Evolutionary conservation across 495 filamentous ascomycete genomes (phyloP), one percentile per base, ranked within the genome.

Genomic region (Aspergillus indologenus): DNA sequence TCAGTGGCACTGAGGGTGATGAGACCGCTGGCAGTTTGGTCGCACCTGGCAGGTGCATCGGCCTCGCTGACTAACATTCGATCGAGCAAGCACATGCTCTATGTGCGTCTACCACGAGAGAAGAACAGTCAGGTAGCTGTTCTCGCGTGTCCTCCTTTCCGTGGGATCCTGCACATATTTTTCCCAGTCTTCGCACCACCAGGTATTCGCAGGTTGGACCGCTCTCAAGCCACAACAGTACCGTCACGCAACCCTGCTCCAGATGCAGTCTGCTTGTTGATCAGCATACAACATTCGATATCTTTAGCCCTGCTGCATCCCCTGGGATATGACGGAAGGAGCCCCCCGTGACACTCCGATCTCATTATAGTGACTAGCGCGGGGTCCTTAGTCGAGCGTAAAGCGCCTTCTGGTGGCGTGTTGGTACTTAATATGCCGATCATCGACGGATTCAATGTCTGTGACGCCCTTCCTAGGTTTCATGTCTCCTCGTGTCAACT

Each of bases 1-100:
- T 44, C 85, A 87, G 57, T 88, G 86, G 85, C 83, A 86, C 61
- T 86, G 79, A 75, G 48, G 20, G 47, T 22, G 54, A 42, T 34
- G 43, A 46, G 40, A 5, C 18, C 51, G 19, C 8, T 12, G 19
- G 40, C 46, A 18, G 53, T 51, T 59, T 50, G 54, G 53, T 47
- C 21, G 56, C 58, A 59, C 58, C 52, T 24, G 22, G 31, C 48
- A 45, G 60, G 43, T 63, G 56, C 67, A 61, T 56, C 50, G 56
- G 46, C 53, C 40, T 63, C 42, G 50, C 59, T 45, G 45, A 56
- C 58, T 40, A 64, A 54, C 48, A 34, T 23, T 51, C 31, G 58
- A 50, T 53, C 55, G 53, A 45, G 53, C 58, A 61, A 57, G 54
- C 51, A 43, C 17, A 57, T 43, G 51, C 61, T 58, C 42, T 57